These are phyloP conservation scores for Yarrowia divulgata DNA, from an alignment of 805 yeast species.

Conservation along the genomic window DNA sequence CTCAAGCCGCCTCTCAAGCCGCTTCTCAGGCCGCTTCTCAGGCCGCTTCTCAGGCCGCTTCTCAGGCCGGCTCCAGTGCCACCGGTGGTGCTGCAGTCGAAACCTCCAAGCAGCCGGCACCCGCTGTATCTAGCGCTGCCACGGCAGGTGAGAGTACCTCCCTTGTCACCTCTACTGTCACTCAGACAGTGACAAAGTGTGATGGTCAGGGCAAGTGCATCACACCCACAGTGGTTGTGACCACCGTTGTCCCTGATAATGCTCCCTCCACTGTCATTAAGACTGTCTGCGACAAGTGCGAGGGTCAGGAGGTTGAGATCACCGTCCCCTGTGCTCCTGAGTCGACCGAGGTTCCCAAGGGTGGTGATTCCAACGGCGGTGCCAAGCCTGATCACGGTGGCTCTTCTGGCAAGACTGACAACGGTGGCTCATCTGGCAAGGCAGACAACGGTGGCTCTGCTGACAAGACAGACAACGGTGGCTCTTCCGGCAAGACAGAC, in stretches of 20 bases:
- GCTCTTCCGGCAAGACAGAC: too few species aligned
- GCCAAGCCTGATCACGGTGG: neutral
- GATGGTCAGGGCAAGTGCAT: neutral
- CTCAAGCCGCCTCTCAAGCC: neutral
- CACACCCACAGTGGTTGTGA: neutral
- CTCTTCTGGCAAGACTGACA: neutral
- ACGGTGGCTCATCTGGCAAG: neutral
- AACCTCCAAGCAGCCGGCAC: neutral
- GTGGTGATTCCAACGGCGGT: too few species aligned
- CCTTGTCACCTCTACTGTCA: neutral
- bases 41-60: neutral
- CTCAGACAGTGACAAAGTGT: neutral
- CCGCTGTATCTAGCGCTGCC: neutral
- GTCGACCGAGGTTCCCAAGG: neutral
- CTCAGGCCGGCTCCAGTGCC: neutral
- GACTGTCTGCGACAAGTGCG: constrained; percentile 2
- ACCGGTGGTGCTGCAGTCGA: neutral
- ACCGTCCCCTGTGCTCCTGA: neutral
- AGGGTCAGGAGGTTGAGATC: neutral
- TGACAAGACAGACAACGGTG: too few species aligned
- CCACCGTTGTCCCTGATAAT: neutral
- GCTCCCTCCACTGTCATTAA: neutral
- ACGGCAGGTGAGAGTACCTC: neutral
- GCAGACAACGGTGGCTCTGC: neutral
- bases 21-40: neutral